These are phyloP conservation scores for Solanum arcanum DNA, from an alignment of 257 asterid species.

Conservation along the genomic window DNA sequence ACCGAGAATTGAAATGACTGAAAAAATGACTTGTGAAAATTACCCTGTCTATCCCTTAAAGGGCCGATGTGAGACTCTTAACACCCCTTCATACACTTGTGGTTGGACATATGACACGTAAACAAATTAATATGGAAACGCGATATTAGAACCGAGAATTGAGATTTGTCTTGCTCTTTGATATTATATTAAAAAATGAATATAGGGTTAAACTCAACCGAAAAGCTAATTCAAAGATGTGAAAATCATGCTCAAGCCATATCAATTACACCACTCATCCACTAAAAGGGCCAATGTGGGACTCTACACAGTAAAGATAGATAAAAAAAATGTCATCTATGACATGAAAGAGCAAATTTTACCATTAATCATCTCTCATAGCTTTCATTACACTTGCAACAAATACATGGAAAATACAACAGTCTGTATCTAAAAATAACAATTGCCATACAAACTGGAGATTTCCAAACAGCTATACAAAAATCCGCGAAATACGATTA, in stretches of 20 bases:
- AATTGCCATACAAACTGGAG: neutral
- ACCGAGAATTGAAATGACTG: neutral
- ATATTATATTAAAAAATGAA: neutral
- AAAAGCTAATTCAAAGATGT: neutral
- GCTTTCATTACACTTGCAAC: neutral
- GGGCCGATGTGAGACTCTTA: neutral
- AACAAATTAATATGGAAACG: neutral
- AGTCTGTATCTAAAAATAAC: neutral
- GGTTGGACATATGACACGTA: neutral
- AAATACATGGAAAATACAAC: neutral
- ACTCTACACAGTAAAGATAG: neutral
- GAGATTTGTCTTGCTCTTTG: neutral
- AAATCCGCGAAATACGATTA: neutral
- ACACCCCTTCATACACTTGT: neutral
- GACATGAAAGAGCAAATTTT: neutral
- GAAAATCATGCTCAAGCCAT: neutral
- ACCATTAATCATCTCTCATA: neutral
- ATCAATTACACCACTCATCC: neutral
- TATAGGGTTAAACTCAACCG: neutral
- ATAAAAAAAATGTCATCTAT: neutral
- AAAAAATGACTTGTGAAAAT: neutral
- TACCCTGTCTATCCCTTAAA: neutral
- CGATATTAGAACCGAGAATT: neutral
- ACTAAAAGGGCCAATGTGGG: neutral
- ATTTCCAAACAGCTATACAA: constrained; percentile 1